Conservation (phyloP, 306 rosid genomes). For the Carpinus fangiana region DNA sequence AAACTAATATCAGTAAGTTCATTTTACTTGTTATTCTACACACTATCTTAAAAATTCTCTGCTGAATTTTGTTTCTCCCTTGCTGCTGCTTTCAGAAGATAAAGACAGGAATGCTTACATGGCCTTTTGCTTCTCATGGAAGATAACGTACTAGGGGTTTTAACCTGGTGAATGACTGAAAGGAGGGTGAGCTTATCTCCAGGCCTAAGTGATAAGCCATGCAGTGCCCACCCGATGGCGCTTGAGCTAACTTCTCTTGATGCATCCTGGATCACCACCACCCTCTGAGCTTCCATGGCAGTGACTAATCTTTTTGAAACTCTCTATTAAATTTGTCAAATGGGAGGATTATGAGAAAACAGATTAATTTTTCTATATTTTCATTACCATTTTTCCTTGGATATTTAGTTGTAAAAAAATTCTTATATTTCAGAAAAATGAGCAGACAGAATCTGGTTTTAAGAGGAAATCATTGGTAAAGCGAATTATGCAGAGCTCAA, state of each 20-base stretch:
- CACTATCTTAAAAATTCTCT: not conserved
- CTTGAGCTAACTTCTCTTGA: conserved; percentile 44
- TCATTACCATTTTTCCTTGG: too few relatives aligned
- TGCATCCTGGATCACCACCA: conserved; percentile 72
- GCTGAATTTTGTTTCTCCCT: not conserved
- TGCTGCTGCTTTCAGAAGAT: not conserved
- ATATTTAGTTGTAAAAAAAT: not conserved
- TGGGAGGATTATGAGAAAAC: not conserved
- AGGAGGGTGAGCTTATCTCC: conserved; percentile 67
- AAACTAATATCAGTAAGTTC: not conserved
- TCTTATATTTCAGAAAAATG: not conserved
- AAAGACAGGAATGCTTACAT: conserved; percentile 32
- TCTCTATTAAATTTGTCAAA: not conserved
- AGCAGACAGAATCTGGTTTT: not conserved
- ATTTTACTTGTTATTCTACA: too few relatives aligned
- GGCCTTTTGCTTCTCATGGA: conserved; percentile 28
- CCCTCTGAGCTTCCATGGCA: conserved; percentile 43
- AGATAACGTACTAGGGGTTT: conserved; percentile 68
- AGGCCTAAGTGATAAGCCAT: conserved; percentile 41
- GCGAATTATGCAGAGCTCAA: not conserved
- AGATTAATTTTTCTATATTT: not conserved
- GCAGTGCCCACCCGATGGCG: conserved; percentile 46
- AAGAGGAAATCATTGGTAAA: not conserved
- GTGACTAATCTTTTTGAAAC: conserved; percentile 1
- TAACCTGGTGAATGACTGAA: conserved; percentile 62